Conservation (phyloP, 2,329 filamentous ascomycete genomes). For the Ploettnerulaceae sp. region DNA sequence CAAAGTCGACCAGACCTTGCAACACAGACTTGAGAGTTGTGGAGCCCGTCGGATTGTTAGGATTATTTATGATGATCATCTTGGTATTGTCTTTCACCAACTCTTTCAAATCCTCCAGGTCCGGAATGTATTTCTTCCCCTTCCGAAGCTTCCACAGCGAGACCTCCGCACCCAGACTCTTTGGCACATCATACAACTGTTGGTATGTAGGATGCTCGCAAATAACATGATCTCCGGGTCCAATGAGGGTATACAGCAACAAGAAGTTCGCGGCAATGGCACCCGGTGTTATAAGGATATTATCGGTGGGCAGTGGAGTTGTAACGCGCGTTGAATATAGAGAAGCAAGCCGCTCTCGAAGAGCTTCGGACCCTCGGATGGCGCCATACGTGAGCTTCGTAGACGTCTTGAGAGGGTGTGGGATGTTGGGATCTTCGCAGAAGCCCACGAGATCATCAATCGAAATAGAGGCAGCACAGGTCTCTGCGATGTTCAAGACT, state of each 20-base stretch:
- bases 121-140: slow-evolving; percentile 60
- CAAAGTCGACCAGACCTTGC: slow-evolving; percentile 57
- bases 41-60: slow-evolving; percentile 77
- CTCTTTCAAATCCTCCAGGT: slow-evolving; percentile 58
- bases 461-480: slow-evolving; percentile 70
- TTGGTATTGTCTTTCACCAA: slow-evolving; percentile 68
- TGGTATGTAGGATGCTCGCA: slow-evolving; percentile 87
- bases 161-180: slow-evolving; percentile 70
- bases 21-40: slow-evolving; percentile 60
- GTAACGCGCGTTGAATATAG: slow-evolving; percentile 56
- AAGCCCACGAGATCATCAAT: slow-evolving; percentile 60
- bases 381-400: slow-evolving; percentile 66
- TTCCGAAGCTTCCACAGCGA: slow-evolving; percentile 68
- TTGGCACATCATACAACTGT: slow-evolving; percentile 72
- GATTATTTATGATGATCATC: slow-evolving; percentile 67
- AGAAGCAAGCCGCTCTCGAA: slow-evolving; percentile 60
- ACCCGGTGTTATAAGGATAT: slow-evolving; percentile 72
- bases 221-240: slow-evolving; percentile 74
- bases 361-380: slow-evolving; percentile 60
- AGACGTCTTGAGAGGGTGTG: slow-evolving; percentile 45
- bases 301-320: slow-evolving; percentile 48
- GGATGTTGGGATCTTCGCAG: slow-evolving; percentile 46
- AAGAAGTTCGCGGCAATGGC: slow-evolving; percentile 83
- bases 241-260: slow-evolving; percentile 67
- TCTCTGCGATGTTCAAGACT: slow-evolving; percentile 71